Evolutionary conservation across 2,329 filamentous ascomycete genomes (phyloP), one percentile per base, ranked within the genome.

Genomic region (Trichoderma arundinaceum): DNA sequence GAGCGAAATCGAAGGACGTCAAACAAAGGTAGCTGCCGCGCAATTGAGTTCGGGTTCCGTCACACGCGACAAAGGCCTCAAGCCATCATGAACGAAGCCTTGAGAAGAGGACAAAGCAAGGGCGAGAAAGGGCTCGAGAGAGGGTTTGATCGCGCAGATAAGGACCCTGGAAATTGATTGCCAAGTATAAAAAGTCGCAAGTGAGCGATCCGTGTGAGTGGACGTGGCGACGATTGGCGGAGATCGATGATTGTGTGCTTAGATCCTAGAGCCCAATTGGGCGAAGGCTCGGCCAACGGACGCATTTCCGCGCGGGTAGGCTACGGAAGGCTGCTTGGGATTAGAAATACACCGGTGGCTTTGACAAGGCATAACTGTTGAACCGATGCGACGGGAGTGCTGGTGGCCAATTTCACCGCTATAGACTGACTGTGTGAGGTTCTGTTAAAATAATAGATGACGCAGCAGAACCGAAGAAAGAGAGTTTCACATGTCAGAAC

Each of bases 221-320:
- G 57, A 54, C 56, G 41, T 10, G 28, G 57, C 49, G 56, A 28
- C 57, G 33, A 66, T 66, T 66, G 64, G 64, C 51, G 48, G 49
- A 61, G 33, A 48, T 41, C 48, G 33, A 17, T 38, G 15, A 49
- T 66, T 66, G 64, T 66, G 64, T 61, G 56, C 64, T 66, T 49
- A 43, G 57, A 66, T 66, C 39, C 64, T 66, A 48, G 28, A 49
- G 17, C 33, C 51, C 56, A 61, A 66, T 66, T 66, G 64, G 64
- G 57, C n/a, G 46, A 46, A 48, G 44, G 51, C 49, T 56, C 48
- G 53, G 54, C 38, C 53, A 39, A 39, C 54, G 56, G 63, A 51
- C 52, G 32, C 35, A 35, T 64, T 57, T 49, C 46, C 51, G 52
- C 62, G 41, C 52, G 52, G 44, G 51, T 49, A 33, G 61, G 12